Evolutionary conservation across 169 alveolate species (phyloP).

Genomic region (Eimeria necatrix): DNA sequence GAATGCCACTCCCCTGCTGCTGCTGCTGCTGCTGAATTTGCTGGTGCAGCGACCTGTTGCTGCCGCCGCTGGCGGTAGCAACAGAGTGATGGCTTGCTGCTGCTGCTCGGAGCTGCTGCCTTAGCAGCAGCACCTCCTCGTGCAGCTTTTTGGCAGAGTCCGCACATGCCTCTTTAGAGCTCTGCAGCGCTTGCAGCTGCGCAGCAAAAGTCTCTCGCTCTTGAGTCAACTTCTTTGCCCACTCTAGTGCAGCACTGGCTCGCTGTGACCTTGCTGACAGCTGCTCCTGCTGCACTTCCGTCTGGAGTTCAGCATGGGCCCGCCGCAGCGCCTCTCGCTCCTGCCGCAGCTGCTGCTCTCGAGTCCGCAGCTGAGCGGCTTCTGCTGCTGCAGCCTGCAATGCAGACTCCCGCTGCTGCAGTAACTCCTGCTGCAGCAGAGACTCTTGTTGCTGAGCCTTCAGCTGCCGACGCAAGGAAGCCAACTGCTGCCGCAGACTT

Average conservation of each 20-base stretch:
- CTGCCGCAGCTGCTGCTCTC: background rate
- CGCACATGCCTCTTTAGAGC: background rate
- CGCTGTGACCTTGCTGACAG: conserved; percentile 7
- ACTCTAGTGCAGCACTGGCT: conserved; percentile 21
- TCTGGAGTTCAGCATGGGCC: background rate
- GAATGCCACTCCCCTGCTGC: background rate
- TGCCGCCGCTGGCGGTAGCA: background rate
- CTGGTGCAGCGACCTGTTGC: background rate
- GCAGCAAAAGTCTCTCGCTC: background rate
- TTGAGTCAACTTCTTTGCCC: background rate
- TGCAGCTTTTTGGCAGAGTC: background rate
- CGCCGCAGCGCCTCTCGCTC: background rate
- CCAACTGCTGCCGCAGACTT: conserved; percentile 36
- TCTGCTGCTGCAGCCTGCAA: conserved; percentile 18
- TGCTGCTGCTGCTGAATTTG: conserved; percentile 22
- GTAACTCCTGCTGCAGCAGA: conserved; percentile 46
- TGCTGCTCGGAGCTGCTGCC: conserved; percentile 25
- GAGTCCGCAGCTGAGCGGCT: background rate
- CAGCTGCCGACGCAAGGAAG: background rate
- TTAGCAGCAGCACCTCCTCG: conserved; percentile 5
- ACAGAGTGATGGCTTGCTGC: background rate
- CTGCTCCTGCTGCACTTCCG: conserved; percentile 38
- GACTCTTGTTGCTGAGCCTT: conserved; percentile 47
- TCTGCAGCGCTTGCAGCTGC: background rate
- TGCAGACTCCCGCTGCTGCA: conserved; percentile 46